Percentiles rank a stretch among this genome's conserved stretches.
Conservation (phyloP, 257 asterid species). For the Thymus mandschuricus region DNA sequence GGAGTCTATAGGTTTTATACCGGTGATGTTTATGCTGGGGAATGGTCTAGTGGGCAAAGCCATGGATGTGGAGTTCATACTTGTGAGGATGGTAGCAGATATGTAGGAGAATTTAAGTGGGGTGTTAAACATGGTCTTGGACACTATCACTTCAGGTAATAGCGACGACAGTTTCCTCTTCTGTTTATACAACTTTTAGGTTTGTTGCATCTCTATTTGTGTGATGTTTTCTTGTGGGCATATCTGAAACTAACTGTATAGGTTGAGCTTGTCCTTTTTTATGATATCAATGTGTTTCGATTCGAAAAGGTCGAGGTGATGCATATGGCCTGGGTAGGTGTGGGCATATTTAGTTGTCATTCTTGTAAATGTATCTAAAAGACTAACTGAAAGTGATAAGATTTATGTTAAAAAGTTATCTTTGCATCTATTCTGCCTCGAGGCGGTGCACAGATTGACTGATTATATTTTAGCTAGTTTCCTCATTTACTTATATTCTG, state of each 20-base stretch:
- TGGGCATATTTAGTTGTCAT: conserved; percentile 4
- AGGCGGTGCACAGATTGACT: not conserved
- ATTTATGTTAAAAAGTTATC: not conserved
- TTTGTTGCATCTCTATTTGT: conserved; percentile 1
- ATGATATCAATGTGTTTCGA: not conserved
- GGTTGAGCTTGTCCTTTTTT: not conserved
- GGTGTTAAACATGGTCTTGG: conserved; percentile 95
- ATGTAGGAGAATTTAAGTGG: conserved; percentile 89
- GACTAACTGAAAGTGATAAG: not conserved
- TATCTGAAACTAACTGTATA: not conserved
- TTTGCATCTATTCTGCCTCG: conserved; percentile 9
- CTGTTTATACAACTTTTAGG: not conserved
- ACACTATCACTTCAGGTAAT: conserved; percentile 88
- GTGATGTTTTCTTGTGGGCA: not conserved
- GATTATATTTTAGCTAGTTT: not conserved
- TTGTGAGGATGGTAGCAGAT: conserved; percentile 86
- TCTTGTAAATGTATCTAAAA: too few relatives aligned
- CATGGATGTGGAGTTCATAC: conserved; percentile 92
- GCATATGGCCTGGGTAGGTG: not conserved
- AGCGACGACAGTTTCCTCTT: not conserved
- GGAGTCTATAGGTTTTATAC: conserved; percentile 91
- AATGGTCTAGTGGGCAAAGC: conserved; percentile 94
- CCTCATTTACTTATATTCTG: conserved; percentile 9
- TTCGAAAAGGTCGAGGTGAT: conserved; percentile 14
- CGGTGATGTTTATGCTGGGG: conserved; percentile 96